Conservation (phyloP, 495 filamentous ascomycete species). For the Tuber aestivum region DNA sequence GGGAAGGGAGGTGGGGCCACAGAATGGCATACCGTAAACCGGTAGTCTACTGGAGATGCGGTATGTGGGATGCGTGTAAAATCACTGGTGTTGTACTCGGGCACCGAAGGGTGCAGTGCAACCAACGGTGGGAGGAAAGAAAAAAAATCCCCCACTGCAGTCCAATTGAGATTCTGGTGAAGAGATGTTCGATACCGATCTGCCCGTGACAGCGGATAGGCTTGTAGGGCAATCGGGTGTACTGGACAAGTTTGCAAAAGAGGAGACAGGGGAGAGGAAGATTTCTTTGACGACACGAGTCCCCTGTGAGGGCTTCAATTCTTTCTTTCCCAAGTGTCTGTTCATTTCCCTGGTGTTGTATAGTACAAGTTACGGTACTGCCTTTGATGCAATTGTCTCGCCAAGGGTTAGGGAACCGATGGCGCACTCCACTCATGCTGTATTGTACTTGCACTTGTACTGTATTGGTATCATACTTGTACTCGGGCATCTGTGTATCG, state of each 20-base stretch:
- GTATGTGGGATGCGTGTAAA: no score
- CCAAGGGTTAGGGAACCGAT: background rate
- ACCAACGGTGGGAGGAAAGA: background rate
- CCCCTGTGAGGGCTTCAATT: background rate
- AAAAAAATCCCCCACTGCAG: background rate
- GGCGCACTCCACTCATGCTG: background rate
- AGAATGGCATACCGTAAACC: background rate
- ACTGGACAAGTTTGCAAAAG: background rate
- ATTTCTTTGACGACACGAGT: background rate
- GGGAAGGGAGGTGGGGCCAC: background rate
- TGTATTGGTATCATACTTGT: no score
- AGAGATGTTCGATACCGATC: background rate
- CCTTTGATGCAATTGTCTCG: background rate
- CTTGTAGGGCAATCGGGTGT: background rate
- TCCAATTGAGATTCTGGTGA: background rate
- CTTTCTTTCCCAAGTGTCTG: background rate
- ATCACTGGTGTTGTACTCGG: no score
- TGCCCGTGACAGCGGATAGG: background rate
- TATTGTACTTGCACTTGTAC: no score
- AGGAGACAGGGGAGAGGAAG: background rate
- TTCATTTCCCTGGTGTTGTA: background rate
- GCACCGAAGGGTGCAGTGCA: background rate
- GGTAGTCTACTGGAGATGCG: no score
- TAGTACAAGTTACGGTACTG: no score
- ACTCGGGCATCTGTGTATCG: no score